Base-by-base conservation (phyloP, 139 green algal species). In the Coelastrella sp. region DNA sequence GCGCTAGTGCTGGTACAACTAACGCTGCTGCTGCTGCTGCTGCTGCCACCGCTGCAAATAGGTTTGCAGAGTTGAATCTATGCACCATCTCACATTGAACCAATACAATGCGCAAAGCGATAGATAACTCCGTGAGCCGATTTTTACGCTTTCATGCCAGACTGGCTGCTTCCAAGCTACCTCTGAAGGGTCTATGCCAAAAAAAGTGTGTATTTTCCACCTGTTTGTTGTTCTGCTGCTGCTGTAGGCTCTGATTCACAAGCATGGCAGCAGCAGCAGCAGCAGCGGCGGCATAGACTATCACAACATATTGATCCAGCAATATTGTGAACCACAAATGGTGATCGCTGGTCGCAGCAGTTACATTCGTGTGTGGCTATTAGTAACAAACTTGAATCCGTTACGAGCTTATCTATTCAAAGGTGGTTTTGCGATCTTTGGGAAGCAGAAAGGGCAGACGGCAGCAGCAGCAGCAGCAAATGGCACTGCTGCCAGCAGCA, bases 361-460 rank as follows among this genome's bases (percentile, higher is more conserved):
- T 83, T 96, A 96, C 89, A 57, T 97, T 17, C 90, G 96, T 8
- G 54, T 97, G 74, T 98, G 96, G 95, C 84, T 92, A 64, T 60
- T 97, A 32, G 83, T 97, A 17, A 93, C 93, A 3, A 91, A 82
- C 17, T 78, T 92, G 2, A 73, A 77, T 22, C 95, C 94, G 5
- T 65, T 96, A 7, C 88, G 94, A 3, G 92, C 89, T 4, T 96
- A 95, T 90, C 78, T 97, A 0, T 97, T 93, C 76, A 85, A 93
- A n/a, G 94, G 93, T 4, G 95, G 95, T 4, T 93, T 97, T 64
- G 89, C 93, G 16, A 86, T 95, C 14, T 97, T 97, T 17, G 85
- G 32, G 22, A 83, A 83, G 17, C 76, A 80, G 65, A 85, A 86
- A 14, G 78, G 73, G 19, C 73, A 73, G 6, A 79, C 86, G 73